phyloP scores from a whole-genome alignment of 129 eudicot genomes.

The Flaveria ramosissima region DNA sequence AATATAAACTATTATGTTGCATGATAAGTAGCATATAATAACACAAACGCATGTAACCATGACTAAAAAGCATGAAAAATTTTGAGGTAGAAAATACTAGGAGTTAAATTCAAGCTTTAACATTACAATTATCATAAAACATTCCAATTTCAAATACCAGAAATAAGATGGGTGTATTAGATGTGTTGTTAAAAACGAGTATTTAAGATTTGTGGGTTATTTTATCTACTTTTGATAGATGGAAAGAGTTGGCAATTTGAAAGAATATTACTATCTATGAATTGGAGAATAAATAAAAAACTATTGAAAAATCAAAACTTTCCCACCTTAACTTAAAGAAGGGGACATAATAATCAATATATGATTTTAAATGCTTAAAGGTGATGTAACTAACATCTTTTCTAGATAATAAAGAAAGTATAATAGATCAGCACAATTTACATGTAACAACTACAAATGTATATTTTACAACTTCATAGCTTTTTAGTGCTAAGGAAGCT shows the following conservation, averaged over 20 bases:
- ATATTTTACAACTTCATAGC: constrained; percentile 28
- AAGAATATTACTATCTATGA: neutral
- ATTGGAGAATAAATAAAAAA: neutral
- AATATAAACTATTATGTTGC: too few relatives aligned
- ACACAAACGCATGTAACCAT: too few relatives aligned
- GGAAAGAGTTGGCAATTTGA: too few relatives aligned
- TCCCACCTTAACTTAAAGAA: neutral
- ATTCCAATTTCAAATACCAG: neutral
- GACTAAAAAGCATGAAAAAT: too few relatives aligned
- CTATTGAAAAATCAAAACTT: neutral
- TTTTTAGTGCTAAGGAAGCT: constrained; percentile 38
- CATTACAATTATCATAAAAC: too few relatives aligned
- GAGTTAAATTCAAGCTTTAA: too few relatives aligned
- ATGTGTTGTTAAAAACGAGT: neutral
- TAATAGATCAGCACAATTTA: constrained; percentile 27
- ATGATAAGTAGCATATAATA: too few relatives aligned
- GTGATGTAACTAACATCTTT: neutral
- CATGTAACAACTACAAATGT: constrained; percentile 26
- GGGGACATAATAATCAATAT: neutral
- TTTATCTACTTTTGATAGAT: too few relatives aligned
- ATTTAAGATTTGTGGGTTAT: too few relatives aligned
- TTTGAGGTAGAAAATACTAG: too few relatives aligned
- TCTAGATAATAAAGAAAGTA: neutral
- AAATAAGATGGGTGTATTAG: neutral
- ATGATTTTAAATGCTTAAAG: neutral